Conservation (phyloP, 2,329 filamentous ascomycete species). For the Thelonectria olida region DNA sequence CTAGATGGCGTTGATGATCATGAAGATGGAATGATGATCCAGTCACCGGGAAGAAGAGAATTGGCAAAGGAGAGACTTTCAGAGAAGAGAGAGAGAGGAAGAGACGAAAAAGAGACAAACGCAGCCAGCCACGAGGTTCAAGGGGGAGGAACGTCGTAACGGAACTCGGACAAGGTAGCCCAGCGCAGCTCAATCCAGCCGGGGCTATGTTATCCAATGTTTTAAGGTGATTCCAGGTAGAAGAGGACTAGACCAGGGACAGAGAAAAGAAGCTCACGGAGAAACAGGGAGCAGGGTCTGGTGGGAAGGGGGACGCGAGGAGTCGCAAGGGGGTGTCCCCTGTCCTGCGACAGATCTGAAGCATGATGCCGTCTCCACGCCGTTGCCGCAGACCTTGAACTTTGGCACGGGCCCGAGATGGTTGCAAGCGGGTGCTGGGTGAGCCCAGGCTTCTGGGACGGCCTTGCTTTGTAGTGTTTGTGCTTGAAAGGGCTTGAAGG, state of each 20-base stretch:
- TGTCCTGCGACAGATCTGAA: slow-evolving; percentile 60
- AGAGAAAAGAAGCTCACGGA: slow-evolving; percentile 31
- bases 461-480: slow-evolving; percentile 4
- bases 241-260: slow-evolving; percentile 26
- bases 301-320: slow-evolving; percentile 28
- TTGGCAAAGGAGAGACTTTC: neutral
- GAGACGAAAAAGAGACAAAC: slow-evolving; percentile 1
- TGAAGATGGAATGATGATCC: slow-evolving; percentile 38
- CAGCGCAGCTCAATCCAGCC: slow-evolving; percentile 13
- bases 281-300: slow-evolving; percentile 25
- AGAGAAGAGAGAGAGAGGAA: slow-evolving; percentile 18
- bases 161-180: slow-evolving; percentile 27
- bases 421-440: slow-evolving; percentile 2
- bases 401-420: slow-evolving; percentile 23
- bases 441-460: slow-evolving; percentile 33
- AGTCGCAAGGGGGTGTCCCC: slow-evolving; percentile 43
- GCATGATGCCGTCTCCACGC: slow-evolving; percentile 46
- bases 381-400: slow-evolving; percentile 28
- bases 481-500: neutral
- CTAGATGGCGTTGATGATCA: slow-evolving; percentile 35
- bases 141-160: slow-evolving; percentile 26
- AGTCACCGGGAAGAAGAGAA: slow-evolving; percentile 29
- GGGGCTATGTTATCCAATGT: slow-evolving; percentile 32
- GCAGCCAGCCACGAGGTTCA: slow-evolving; percentile 16
- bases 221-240: slow-evolving; percentile 35